These are phyloP conservation scores for Teunomyces cretensis DNA, from an alignment of 805 yeast species.

Conservation along the genomic window DNA sequence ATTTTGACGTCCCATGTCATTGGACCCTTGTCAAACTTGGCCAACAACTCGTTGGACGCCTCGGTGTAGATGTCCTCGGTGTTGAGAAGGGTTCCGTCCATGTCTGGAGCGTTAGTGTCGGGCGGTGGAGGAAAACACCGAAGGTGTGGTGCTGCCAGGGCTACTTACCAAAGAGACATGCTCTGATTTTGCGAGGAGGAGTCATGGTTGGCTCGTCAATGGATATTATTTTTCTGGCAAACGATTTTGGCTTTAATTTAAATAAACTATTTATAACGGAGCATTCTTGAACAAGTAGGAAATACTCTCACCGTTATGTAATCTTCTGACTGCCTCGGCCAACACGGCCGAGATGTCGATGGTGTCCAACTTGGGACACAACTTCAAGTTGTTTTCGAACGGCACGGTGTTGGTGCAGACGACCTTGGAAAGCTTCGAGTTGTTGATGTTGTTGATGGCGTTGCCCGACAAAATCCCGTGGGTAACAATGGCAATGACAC, in stretches of 20 bases:
- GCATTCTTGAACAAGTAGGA: constrained; percentile 75
- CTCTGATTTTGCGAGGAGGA: constrained; percentile 38
- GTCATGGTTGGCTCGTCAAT: not conserved
- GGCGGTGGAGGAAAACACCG: not conserved
- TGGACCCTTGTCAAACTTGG: constrained; percentile 71
- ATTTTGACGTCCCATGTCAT: constrained; percentile 90
- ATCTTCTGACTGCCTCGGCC: constrained; percentile 80
- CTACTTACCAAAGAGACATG: constrained; percentile 69
- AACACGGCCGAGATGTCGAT: constrained; percentile 72
- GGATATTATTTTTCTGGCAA: not conserved
- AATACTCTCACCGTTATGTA: constrained; percentile 85
- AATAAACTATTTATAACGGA: constrained; percentile 28
- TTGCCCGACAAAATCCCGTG: constrained; percentile 79
- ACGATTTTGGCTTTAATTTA: not conserved
- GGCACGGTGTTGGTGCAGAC: constrained; percentile 84
- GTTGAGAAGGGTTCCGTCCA: constrained; percentile 94
- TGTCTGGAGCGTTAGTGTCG: constrained; percentile 47
- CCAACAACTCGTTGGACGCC: constrained; percentile 65
- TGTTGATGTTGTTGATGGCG: constrained; percentile 69
- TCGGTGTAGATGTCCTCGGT: constrained; percentile 91
- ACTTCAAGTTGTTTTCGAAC: constrained; percentile 57
- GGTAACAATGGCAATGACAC: constrained; percentile 79
- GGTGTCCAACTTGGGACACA: constrained; percentile 62
- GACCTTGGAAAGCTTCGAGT: constrained; percentile 63
- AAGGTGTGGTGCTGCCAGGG: not conserved